Base-by-base conservation (phyloP, 129 eudicot genomes). In the Escallonia rubra region DNA sequence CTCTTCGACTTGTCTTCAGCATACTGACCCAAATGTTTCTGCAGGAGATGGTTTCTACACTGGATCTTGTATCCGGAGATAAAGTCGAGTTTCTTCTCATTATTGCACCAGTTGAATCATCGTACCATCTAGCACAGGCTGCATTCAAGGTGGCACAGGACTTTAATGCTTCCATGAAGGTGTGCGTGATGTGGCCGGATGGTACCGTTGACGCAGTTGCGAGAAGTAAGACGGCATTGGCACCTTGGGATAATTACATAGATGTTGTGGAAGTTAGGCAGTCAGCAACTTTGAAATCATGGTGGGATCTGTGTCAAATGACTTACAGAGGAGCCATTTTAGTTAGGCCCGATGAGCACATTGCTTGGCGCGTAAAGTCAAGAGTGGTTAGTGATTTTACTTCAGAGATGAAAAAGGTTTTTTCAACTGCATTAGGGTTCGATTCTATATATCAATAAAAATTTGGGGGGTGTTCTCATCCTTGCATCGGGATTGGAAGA, bases 231-330 rank as follows among this genome's bases (percentile, higher is more conserved):
- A 55, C 63, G 41, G 77, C 80, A 68, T 61, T 88, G 47, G 63
- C 62, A 68, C 87, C 90, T 5, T 76, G 83, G 90, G 74, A 84
- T 16, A 83, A 79, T 70, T 77, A 63, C 57, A 59, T 80, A 42
- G 95, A 93, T 63, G 86, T 89, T 58, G 80, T 76, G 10, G 90
- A 89, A 82, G 85, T 81, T 6, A 82, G 82, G 69, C 80, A 38
- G 51, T 59, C 73, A 2, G 68, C 74, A 44, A 60, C 52, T 69
- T 81, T 86, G 41, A 63, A 65, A 8, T 93, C 96, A 2, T 93
- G 99, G 99, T 93, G 99, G 99, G 95, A 85, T 54, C 52, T 86
- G 14, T 93, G 99, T 69, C 69, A 71, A 67, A 86, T 93, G 92
- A 84, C 87, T 4, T 77, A 89, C 66, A 72, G 80, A 79, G 99